A percentile compares a stretch with the other conserved stretches of the same genome.
These are phyloP conservation scores for Paramicrosporidium saccamoebae DNA, from an alignment of 371 early-diverging fungal species.

Conservation along the genomic window DNA sequence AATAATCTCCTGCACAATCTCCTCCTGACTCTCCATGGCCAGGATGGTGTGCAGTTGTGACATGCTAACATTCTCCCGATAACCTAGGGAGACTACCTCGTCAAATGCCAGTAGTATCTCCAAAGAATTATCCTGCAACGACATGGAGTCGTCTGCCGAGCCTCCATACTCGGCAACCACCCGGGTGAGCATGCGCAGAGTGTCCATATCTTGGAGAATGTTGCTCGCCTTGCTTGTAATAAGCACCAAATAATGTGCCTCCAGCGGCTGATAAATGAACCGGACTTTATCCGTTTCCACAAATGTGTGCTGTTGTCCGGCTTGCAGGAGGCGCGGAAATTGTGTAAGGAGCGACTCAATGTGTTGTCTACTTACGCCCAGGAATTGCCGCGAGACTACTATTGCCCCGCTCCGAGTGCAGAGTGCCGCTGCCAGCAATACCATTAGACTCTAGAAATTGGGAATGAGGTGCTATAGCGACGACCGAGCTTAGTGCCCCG, in stretches of 20 bases:
- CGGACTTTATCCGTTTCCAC: conserved; percentile 83
- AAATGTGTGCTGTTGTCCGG: conserved; percentile 74
- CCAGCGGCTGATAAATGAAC: conserved; percentile 83
- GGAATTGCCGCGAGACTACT: conserved; percentile 76
- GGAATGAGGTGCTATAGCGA: no score
- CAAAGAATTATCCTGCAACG: conserved; percentile 27
- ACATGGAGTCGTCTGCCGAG: conserved; percentile 7
- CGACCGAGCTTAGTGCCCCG: no score
- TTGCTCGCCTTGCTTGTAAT: conserved; percentile 62
- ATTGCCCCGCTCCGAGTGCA: conserved; percentile 11
- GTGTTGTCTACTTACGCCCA: conserved; percentile 76
- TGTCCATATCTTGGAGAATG: conserved; percentile 57
- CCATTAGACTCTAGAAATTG: no score
- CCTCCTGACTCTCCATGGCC: conserved; percentile 87
- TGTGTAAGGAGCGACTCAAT: conserved; percentile 80
- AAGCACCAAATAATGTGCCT: conserved; percentile 61
- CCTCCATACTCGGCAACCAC: conserved; percentile 39
- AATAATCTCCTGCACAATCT: conserved; percentile 77
- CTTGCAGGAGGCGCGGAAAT: conserved; percentile 70
- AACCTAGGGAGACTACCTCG: conserved; percentile 68
- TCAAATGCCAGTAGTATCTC: conserved; percentile 74
- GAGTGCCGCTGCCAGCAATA: neutral
- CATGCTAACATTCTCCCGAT: conserved; percentile 43
- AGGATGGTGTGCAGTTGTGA: conserved; percentile 59
- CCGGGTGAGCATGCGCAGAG: conserved; percentile 67